Evolutionary conservation across 176 grass and related monocot genomes (phyloP).

Genomic region (Oryza glumipatula): DNA sequence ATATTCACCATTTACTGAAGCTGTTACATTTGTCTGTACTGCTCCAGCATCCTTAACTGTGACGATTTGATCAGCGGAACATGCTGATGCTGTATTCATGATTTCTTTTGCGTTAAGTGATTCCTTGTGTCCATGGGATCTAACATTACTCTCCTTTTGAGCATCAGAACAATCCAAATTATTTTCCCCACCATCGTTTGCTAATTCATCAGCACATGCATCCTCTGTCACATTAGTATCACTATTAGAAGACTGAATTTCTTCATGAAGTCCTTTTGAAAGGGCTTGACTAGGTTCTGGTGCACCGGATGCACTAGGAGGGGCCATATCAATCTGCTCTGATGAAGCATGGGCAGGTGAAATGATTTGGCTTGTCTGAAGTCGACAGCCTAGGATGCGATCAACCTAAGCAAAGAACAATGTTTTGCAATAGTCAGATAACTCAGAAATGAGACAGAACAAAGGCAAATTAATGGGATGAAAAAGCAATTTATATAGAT

Average conservation of each 20-base stretch:
- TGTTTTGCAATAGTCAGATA: slow-evolving; percentile 39
- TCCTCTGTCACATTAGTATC: slow-evolving; percentile 35
- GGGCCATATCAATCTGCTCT: slow-evolving; percentile 46
- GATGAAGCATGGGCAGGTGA: slow-evolving; percentile 34
- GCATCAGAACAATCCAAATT: slow-evolving; percentile 34
- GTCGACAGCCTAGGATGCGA: slow-evolving; percentile 84
- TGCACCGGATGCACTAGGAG: slow-evolving; percentile 32
- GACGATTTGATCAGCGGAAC: slow-evolving; percentile 42
- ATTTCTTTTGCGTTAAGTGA: slow-evolving; percentile 25
- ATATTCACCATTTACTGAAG: slow-evolving; percentile 43
- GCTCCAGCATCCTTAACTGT: slow-evolving; percentile 39
- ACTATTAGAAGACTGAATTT: slow-evolving; percentile 40
- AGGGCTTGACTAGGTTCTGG: slow-evolving; percentile 23
- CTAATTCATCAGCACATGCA: slow-evolving; percentile 46
- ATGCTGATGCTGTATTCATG: slow-evolving; percentile 33
- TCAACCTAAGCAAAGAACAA: slow-evolving; percentile 73
- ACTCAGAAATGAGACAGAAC: slow-evolving; percentile 24
- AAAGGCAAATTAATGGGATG: slow-evolving; percentile 15
- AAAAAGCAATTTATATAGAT: slow-evolving; percentile 21
- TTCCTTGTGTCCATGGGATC: slow-evolving; percentile 38
- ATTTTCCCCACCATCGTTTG: slow-evolving; percentile 38
- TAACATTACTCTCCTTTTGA: slow-evolving; percentile 40
- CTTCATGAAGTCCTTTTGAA: slow-evolving; percentile 37
- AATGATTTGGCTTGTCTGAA: slow-evolving; percentile 51
- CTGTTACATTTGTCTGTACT: slow-evolving; percentile 33